Evolutionary conservation across 148 eudicot species (phyloP), one percentile per base, ranked within the genome.

Genomic region (Heliosperma pusillum): DNA sequence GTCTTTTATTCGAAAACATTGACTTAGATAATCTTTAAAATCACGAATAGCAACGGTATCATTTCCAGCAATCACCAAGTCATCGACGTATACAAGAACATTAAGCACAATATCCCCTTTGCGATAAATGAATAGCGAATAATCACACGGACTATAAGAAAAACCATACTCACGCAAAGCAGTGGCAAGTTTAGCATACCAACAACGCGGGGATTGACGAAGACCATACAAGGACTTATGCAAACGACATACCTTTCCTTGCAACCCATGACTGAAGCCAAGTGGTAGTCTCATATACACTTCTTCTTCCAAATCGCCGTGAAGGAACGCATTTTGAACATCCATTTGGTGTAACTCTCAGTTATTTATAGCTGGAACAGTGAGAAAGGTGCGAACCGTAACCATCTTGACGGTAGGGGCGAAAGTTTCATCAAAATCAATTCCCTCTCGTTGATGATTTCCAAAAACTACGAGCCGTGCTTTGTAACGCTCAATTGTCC

Each of bases 181-280:
- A 27, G 0, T 10, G 15, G 65, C 10, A 16, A 76, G 30, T 21
- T 75, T 75, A 9, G 65, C 62, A 27, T 24, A 66, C 72, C 69
- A 67, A 10, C 24, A 15, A 0, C 55, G 17, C 2, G 73, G 72
- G 2, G 78, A 53, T 17, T 76, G 73, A 1, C 5, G 12, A 22
- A 76, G 64, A 12, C 78, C 72, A 56, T 67, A 76, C 10, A 76
- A 20, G 0, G 78, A 76, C 21, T 76, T 76, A 0, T n/a, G n/a
- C 2, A 76, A 53, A 3, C 64, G 20, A 9, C 66, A 76, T 0
- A 76, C 72, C 16, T 19, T 1, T 1, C 20, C 66, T 7, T 25
- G 36, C 8, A 3, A 3, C 12, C 0, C 2, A 10, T 17, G 10
- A 19, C 12, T 2, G 36, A 53, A 76, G 11, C 63, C 65, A 2